Evolutionary conservation across 2,329 filamentous ascomycete genomes (phyloP), one percentile per base, ranked within the genome.

Genomic region (Cercospora janseana): DNA sequence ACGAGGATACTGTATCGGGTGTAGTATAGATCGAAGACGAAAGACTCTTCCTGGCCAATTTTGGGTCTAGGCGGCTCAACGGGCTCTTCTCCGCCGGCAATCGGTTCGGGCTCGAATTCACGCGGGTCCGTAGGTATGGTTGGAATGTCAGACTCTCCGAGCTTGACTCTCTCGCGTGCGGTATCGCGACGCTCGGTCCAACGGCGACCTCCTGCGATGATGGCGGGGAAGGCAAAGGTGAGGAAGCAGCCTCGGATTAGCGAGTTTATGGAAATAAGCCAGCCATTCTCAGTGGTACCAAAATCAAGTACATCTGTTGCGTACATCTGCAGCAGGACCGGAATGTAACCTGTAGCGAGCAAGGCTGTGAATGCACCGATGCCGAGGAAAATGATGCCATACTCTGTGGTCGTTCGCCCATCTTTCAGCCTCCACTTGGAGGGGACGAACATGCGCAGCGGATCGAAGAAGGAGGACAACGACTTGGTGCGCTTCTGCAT

Each of bases 311-410:
- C 63, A 20, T 74, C 69, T 0, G 73, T 75, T 4, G 71, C 66
- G 57, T 74, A 77, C 69, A 76, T 73, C 47, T 77, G 74, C 0
- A 77, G 66, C 8, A 88, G 69, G 0, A 80, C 72, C 0, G 82
- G 80, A 0, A 84, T 82, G 49, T 86, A 88, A 1, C 82, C 83
- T 0, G 85, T 87, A 0, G 85, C 83, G 1, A 87, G 73, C 62
- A 87, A 82, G 0, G 80, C 83, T 0, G 85, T 67, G 51, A 86
- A 88, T 2, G 86, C 82, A 1, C 85, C 85, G 0, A 74, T 68
- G 15, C 81, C 84, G 3, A 88, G 75, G 1, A 86, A 77, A 3
- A 85, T 67, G 0, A 85, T 75, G 1, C 85, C 83, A 18, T 80
- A 80, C 55, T 86, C 80, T 13, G 69, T 79, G 41, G 68, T 70